phyloP scores from a whole-genome alignment of 164 flowering plant species.

The Chimonanthus praecox region DNA sequence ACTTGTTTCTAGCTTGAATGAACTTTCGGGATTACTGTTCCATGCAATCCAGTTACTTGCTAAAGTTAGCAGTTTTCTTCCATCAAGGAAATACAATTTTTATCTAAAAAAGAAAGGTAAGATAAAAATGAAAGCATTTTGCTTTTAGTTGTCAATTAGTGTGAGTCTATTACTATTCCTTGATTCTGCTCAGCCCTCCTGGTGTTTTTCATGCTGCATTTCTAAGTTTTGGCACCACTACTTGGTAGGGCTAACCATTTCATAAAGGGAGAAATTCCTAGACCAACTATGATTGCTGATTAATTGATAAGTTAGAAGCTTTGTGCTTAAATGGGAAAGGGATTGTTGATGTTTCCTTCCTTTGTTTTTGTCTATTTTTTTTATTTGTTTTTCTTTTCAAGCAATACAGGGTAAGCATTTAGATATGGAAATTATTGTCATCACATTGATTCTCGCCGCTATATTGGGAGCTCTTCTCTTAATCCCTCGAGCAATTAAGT shows the following conservation, averaged over 20 bases:
- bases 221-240: no score
- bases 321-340: background rate
- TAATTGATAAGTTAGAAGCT: background rate
- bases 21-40: background rate
- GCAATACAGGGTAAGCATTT: constrained; percentile 9
- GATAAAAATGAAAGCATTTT: background rate
- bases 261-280: background rate
- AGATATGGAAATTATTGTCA: constrained; percentile 36
- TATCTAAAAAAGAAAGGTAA: background rate
- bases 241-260: no score
- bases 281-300: background rate
- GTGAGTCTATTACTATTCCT: background rate
- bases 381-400: background rate
- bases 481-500: constrained; percentile 23
- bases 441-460: constrained; percentile 35
- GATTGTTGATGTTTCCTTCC: background rate
- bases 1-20: background rate
- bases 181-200: background rate
- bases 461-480: constrained; percentile 36
- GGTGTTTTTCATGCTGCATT: background rate
- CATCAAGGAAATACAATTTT: background rate
- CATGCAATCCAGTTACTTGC: background rate
- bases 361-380: background rate
- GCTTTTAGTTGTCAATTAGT: background rate
- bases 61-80: background rate